These are phyloP conservation scores for Aspergillus pseudoviridinutans DNA, from an alignment of 2,329 filamentous ascomycete species.

Conservation along the genomic window DNA sequence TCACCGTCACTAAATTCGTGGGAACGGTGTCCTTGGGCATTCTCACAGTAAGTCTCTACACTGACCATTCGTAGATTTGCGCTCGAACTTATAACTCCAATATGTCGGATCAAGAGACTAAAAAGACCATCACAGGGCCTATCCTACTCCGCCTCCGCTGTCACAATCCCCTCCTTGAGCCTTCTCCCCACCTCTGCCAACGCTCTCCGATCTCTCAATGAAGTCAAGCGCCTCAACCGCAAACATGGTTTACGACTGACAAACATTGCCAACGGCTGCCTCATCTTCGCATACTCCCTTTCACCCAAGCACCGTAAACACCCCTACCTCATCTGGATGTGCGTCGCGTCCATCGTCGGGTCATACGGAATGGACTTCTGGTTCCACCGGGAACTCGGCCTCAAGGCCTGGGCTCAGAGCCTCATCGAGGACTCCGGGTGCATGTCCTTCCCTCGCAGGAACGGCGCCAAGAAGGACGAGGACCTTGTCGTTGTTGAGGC, in stretches of 20 bases:
- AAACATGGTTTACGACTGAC: slow-evolving; percentile 65
- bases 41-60: slow-evolving; percentile 64
- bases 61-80: too few relatives aligned
- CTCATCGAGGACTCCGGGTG: slow-evolving; percentile 43
- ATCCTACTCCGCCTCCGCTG: slow-evolving; percentile 75
- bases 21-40: slow-evolving; percentile 86
- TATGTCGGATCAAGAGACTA: slow-evolving; percentile 1
- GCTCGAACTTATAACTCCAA: background rate
- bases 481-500: slow-evolving; percentile 36
- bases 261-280: slow-evolving; percentile 64
- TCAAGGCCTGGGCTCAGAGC: slow-evolving; percentile 30
- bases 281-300: slow-evolving; percentile 72
- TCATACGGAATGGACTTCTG: slow-evolving; percentile 61
- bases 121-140: slow-evolving; percentile 60
- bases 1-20: slow-evolving; percentile 85
- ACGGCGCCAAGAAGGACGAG: slow-evolving; percentile 29
- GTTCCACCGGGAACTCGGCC: slow-evolving; percentile 64
- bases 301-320: slow-evolving; percentile 73
- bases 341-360: slow-evolving; percentile 53
- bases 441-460: slow-evolving; percentile 10
- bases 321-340: slow-evolving; percentile 86
- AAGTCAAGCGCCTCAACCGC: slow-evolving; percentile 60
- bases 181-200: slow-evolving; percentile 70
- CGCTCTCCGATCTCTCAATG: slow-evolving; percentile 67
- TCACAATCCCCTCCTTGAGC: slow-evolving; percentile 76